phyloP scores from a whole-genome alignment of 2,329 filamentous ascomycete species.

The Lasiodiplodia sp. region DNA sequence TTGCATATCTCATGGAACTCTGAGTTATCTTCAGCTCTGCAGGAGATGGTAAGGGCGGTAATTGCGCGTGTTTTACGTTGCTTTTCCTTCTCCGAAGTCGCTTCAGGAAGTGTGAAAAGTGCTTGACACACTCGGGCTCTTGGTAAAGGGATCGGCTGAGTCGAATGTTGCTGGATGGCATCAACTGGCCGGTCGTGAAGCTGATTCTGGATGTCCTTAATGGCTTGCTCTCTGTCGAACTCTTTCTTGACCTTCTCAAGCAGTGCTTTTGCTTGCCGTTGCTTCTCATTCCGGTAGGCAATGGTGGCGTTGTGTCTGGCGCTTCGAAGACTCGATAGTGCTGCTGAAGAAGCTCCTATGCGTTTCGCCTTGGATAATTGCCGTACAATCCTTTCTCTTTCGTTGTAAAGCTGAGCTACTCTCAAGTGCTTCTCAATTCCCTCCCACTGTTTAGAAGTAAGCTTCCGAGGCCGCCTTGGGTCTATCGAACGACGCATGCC shows the following conservation, averaged over 20 bases:
- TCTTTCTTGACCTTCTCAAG: neutral
- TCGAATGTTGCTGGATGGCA: too few relatives aligned
- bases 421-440: neutral
- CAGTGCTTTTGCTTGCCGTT: neutral
- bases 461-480: neutral
- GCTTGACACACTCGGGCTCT: too few relatives aligned
- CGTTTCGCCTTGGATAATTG: neutral
- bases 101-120: too few relatives aligned
- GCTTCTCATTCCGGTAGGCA: neutral
- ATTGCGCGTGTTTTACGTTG: too few relatives aligned
- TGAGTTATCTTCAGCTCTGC: too few relatives aligned
- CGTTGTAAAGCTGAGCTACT: neutral
- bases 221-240: neutral
- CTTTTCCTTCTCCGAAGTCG: too few relatives aligned
- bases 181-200: neutral
- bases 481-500: slow-evolving; percentile 10
- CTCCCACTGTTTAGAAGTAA: neutral
- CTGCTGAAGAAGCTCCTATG: neutral
- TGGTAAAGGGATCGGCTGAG: too few relatives aligned
- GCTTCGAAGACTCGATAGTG: neutral
- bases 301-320: neutral
- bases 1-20: too few relatives aligned
- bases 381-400: neutral
- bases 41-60: too few relatives aligned
- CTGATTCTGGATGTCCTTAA: neutral